phyloP scores from a whole-genome alignment of 148 eudicot genomes.

The Silene conica region DNA sequence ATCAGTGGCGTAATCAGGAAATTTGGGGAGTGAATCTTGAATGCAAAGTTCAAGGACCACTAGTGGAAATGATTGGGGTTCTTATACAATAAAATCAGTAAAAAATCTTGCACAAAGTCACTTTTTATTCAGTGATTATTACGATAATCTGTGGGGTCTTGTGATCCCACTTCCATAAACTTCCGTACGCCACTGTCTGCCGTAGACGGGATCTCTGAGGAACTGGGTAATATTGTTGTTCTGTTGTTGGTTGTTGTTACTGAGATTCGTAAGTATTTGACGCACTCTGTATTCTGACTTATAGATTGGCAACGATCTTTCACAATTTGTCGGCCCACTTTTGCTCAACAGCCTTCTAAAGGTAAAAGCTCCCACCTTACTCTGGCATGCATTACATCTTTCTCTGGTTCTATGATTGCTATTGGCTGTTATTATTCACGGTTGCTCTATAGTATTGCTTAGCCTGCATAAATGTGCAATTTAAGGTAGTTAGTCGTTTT shows the following conservation, averaged over 20 bases:
- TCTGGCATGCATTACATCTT: background rate
- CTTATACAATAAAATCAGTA: background rate
- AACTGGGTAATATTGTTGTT: background rate
- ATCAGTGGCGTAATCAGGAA: background rate
- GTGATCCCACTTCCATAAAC: background rate
- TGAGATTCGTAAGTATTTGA: slow-evolving; percentile 3
- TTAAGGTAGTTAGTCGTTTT: background rate
- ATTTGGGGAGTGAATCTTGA: no score
- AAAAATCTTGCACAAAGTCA: background rate
- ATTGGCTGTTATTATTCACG: background rate
- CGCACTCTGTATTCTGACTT: slow-evolving; percentile 23
- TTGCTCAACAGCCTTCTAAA: slow-evolving; percentile 54
- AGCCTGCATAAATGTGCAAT: background rate
- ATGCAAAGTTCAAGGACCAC: background rate
- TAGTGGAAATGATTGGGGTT: background rate
- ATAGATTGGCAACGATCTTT: slow-evolving; percentile 75
- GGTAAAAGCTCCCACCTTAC: slow-evolving; percentile 33
- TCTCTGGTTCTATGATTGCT: background rate
- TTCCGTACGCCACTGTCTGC: background rate
- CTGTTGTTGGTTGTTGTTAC: background rate
- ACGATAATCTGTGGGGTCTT: background rate
- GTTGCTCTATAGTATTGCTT: background rate
- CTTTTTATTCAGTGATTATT: background rate
- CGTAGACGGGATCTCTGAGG: background rate
- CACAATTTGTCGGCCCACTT: slow-evolving; percentile 75